Percentiles rank a stretch among this genome's conserved stretches.
Evolutionary conservation across 306 rosid genomes (phyloP).

Genomic region (Crotalaria pallida): DNA sequence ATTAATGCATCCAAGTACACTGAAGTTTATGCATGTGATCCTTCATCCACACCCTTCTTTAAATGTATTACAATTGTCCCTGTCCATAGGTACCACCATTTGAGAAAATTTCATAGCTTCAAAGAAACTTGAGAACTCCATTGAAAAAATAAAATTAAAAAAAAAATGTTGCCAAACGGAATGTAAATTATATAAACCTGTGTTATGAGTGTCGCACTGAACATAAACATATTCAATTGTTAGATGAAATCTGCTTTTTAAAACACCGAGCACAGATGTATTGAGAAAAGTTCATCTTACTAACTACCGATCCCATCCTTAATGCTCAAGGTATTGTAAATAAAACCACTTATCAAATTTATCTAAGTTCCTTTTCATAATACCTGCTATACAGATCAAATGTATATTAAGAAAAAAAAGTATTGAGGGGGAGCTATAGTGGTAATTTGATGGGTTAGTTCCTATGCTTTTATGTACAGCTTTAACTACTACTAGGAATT

Average conservation of each 20-base stretch:
- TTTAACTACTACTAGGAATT: conserved; percentile 32
- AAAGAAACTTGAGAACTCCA: neutral
- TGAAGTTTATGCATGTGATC: too few relatives aligned
- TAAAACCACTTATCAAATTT: neutral
- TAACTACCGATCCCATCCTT: neutral
- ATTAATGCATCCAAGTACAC: neutral
- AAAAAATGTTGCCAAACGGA: neutral
- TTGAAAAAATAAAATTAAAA: neutral
- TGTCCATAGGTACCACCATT: neutral
- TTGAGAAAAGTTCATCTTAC: neutral
- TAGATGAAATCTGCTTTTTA: neutral
- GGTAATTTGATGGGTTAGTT: conserved; percentile 12
- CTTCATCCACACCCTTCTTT: neutral
- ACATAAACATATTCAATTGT: neutral
- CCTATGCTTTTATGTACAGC: conserved; percentile 33
- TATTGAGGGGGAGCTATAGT: neutral
- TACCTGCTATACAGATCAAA: conserved; percentile 28
- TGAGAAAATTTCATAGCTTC: neutral
- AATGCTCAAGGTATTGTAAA: neutral
- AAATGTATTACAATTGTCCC: neutral
- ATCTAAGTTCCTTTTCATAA: conserved; percentile 2
- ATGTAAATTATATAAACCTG: neutral
- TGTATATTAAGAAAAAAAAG: neutral
- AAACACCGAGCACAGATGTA: neutral
- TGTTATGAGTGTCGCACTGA: neutral